phyloP scores from a whole-genome alignment of 805 yeast species.

The Clavispora asparagi region DNA sequence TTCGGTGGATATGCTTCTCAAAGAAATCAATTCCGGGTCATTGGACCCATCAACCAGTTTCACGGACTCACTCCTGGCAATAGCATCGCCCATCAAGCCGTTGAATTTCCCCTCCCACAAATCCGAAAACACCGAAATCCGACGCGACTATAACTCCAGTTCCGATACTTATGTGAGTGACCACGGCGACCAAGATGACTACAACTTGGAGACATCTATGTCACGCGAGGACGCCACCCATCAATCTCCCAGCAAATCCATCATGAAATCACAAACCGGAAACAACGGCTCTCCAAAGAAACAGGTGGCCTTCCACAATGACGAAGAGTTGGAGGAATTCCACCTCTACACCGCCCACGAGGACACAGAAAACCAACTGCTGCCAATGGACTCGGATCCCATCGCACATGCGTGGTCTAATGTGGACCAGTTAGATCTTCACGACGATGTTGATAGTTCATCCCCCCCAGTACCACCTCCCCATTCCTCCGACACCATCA shows the following conservation, averaged over 20 bases:
- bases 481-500: conserved; percentile 13
- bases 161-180: conserved; percentile 41
- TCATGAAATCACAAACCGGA: conserved; percentile 24
- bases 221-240: background rate
- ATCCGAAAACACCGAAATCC: conserved; percentile 4
- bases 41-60: conserved; percentile 1
- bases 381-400: background rate
- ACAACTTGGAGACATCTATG: background rate
- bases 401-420: conserved; percentile 12
- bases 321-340: conserved; percentile 9
- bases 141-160: conserved; percentile 32
- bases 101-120: conserved; percentile 20
- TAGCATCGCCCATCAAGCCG: conserved; percentile 29
- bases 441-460: background rate
- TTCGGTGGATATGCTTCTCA: conserved; percentile 26
- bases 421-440: conserved; percentile 3
- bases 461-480: conserved; percentile 15
- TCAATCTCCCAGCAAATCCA: conserved; percentile 34
- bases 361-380: background rate
- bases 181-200: conserved; percentile 5
- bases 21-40: conserved; percentile 18
- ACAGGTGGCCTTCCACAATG: conserved; percentile 27
- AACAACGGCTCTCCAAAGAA: conserved; percentile 32
- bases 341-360: conserved; percentile 6
- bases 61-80: background rate